A percentile compares a stretch with the other conserved stretches of the same genome.
Evolutionary conservation across 2,329 filamentous ascomycete species (phyloP).

Genomic region (Penicillium sp.): DNA sequence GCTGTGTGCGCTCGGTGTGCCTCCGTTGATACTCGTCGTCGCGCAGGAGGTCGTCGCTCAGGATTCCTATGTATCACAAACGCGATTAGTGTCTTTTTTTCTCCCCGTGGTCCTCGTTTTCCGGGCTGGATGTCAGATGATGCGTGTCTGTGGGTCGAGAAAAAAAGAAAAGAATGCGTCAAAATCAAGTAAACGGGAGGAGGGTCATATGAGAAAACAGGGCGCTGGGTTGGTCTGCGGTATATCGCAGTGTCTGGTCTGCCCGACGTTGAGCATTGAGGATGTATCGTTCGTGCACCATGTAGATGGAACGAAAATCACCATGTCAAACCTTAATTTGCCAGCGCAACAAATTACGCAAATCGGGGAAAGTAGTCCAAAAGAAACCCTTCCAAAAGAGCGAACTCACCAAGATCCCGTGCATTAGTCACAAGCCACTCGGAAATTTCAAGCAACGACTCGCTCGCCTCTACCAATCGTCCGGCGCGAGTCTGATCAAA

Average conservation of each 20-base stretch:
- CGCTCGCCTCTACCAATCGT: conserved; percentile 60
- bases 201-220: background rate
- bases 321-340: background rate
- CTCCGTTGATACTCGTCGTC: conserved; percentile 69
- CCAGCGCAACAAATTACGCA: background rate
- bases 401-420: conserved; percentile 64
- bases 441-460: conserved; percentile 62
- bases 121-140: conserved; percentile 9
- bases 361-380: conserved; percentile 21
- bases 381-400: conserved; percentile 18
- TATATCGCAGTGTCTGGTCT: background rate
- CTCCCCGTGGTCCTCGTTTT: background rate
- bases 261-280: background rate
- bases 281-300: background rate
- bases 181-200: background rate
- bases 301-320: background rate
- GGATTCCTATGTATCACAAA: conserved; percentile 64
- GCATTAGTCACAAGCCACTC: conserved; percentile 68
- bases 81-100: conserved; percentile 20
- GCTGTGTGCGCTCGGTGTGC: conserved; percentile 73
- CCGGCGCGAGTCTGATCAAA: conserved; percentile 71
- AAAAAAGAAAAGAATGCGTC: background rate
- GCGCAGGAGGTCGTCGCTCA: conserved; percentile 78
- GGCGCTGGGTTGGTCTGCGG: background rate
- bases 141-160: conserved; percentile 5